A percentile compares a stretch with the other conserved stretches of the same genome.
Evolutionary conservation across 148 eudicot genomes (phyloP).

Genomic region (Vaccinium myrtillus): DNA sequence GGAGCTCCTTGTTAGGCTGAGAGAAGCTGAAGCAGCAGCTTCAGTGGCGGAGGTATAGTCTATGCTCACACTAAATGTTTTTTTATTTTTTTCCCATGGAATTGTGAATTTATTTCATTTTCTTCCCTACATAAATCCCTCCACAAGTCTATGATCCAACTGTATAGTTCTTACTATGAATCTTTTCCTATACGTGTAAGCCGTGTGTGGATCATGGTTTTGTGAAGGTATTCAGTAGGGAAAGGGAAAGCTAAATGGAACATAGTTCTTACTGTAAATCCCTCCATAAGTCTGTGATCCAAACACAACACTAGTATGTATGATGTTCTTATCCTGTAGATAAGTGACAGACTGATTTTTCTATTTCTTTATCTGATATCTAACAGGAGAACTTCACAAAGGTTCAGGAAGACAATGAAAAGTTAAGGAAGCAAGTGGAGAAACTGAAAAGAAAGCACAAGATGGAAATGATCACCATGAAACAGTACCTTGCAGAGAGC

Average conservation of each 20-base stretch:
- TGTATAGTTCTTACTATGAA: neutral
- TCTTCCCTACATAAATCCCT: neutral
- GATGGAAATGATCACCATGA: slow-evolving; percentile 93
- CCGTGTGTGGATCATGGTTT: neutral
- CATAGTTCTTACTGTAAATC: neutral
- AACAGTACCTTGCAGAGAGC: slow-evolving; percentile 92
- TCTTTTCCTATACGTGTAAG: neutral
- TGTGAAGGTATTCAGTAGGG: neutral
- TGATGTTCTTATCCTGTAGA: neutral
- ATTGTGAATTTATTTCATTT: neutral
- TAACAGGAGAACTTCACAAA: slow-evolving; percentile 51
- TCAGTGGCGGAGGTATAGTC: slow-evolving; percentile 74
- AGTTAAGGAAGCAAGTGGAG: slow-evolving; percentile 39
- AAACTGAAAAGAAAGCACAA: slow-evolving; percentile 92
- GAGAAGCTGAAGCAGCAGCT: slow-evolving; percentile 94
- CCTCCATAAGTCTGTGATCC: neutral
- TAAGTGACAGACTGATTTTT: neutral
- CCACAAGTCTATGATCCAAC: neutral
- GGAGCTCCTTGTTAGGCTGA: slow-evolving; percentile 81
- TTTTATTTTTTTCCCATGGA: too few species aligned
- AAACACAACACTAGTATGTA: neutral
- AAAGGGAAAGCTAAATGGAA: too few species aligned
- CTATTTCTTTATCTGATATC: neutral
- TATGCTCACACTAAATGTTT: neutral
- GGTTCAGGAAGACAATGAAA: slow-evolving; percentile 70